Evolutionary conservation across 768 basidiomycete species (phyloP), one percentile per base, ranked within the genome.

Genomic region (Sporobolomyces pararoseus): DNA sequence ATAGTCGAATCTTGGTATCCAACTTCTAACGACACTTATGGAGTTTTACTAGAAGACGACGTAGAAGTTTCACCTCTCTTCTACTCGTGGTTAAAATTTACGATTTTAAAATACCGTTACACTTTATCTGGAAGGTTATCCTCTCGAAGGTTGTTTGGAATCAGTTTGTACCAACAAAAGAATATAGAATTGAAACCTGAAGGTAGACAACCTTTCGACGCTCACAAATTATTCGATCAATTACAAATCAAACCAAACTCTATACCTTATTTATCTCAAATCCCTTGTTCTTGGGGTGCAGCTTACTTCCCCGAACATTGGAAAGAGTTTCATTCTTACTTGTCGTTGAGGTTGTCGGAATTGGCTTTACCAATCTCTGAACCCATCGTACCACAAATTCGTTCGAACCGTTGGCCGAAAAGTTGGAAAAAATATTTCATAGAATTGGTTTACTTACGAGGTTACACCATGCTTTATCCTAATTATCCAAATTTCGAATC

Each of bases 1-100:
- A 86, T 94, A 19, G 88, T 91, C 19, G 91, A 92, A 79, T 89
- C 89, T 7, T 94, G 91, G 90, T 93, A 90, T 76, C 91, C 91
- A 7, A 79, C 81, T 31, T 83, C 83, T 35, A 84, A 90, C 68
- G 80, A 92, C 74, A 84, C 86, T 2, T 91, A 91, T 77, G 90
- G 88, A 10, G 77, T 93, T 25, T 80, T 93, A 25, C 83, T 93
- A 27, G 91, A 92, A 78, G 91, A 93, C 75, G 91, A 94, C 76
- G 83, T 91, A 14, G 91, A 94, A 77, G 79, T 92, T 12, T 91
- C 89, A 13, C 88, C 90, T 1, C 77, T 91, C 32, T 90, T 89
- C 78, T 92, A 89, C 77, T 89, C 88, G 9, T 93, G 90, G 89
- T 76, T 85, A 66, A 92, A 93, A 78, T 86, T 91, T 84, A 78